Percentiles rank a stretch among this genome's conserved stretches.
These are phyloP conservation scores for Fragaria nilgerrensis DNA, from an alignment of 306 rosid genomes.

Conservation along the genomic window DNA sequence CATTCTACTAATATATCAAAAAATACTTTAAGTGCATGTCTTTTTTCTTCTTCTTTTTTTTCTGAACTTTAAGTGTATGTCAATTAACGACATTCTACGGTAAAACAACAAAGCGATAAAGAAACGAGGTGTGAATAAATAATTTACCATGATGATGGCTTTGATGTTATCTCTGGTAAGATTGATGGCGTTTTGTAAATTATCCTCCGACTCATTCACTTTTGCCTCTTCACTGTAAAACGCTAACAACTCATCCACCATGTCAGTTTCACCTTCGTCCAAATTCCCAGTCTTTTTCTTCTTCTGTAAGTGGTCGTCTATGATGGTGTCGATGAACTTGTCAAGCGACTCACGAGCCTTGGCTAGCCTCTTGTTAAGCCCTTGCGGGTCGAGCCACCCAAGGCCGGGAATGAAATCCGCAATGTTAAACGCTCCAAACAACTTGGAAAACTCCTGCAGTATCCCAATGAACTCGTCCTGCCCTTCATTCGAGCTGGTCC, in stretches of 20 bases:
- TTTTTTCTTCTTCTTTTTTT: too few relatives aligned
- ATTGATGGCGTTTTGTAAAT: slow-evolving; percentile 44
- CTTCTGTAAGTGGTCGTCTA: slow-evolving; percentile 58
- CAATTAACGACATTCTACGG: not conserved
- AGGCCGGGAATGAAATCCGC: slow-evolving; percentile 68
- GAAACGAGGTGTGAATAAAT: not conserved
- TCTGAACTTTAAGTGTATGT: too few relatives aligned
- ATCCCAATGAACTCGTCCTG: slow-evolving; percentile 74
- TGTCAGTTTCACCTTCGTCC: slow-evolving; percentile 45
- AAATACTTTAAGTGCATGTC: too few relatives aligned
- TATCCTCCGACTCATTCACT: slow-evolving; percentile 41
- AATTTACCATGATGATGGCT: slow-evolving; percentile 83
- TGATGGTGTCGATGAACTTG: slow-evolving; percentile 58
- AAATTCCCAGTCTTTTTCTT: slow-evolving; percentile 6
- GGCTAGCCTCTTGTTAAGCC: slow-evolving; percentile 47
- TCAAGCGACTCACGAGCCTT: slow-evolving; percentile 59
- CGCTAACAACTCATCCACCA: slow-evolving; percentile 87
- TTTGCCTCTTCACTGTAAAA: slow-evolving; percentile 49
- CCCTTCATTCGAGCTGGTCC: slow-evolving; percentile 51
- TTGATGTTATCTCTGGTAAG: slow-evolving; percentile 83
- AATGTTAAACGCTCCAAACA: slow-evolving; percentile 82
- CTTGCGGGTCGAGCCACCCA: slow-evolving; percentile 64
- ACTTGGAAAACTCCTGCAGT: slow-evolving; percentile 74
- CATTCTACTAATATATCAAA: too few relatives aligned
- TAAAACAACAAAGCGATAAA: not conserved